Evolutionary conservation across 441 rosid species (phyloP).

Genomic region (California macrophylla): DNA sequence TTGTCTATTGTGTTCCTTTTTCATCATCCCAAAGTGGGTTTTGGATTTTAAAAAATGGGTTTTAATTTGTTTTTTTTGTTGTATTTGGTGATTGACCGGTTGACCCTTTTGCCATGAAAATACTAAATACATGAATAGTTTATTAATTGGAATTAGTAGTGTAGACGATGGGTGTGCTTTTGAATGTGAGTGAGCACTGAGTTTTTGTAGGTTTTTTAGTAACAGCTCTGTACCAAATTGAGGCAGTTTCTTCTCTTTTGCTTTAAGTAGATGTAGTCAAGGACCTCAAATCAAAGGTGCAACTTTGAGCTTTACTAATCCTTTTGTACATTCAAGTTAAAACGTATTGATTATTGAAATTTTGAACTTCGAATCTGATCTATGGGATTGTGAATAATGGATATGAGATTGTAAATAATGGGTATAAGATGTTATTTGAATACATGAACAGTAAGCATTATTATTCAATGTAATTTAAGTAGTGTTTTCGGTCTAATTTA

Average conservation of each 20-base stretch:
- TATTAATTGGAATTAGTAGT: background rate
- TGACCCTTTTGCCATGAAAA: background rate
- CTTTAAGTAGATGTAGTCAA: background rate
- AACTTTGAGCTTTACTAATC: background rate
- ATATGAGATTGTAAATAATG: too few species aligned
- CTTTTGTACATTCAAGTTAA: too few species aligned
- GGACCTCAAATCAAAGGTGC: background rate
- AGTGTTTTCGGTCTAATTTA: too few species aligned
- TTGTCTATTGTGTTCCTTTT: background rate
- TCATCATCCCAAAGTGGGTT: background rate
- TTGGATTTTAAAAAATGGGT: too few species aligned
- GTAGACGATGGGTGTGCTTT: background rate
- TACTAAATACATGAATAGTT: background rate
- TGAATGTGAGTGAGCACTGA: background rate
- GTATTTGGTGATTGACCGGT: too few species aligned
- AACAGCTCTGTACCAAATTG: background rate
- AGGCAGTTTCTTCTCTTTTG: background rate
- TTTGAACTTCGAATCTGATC: too few species aligned
- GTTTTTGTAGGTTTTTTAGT: background rate
- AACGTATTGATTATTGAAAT: too few species aligned
- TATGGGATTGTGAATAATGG: too few species aligned
- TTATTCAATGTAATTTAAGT: too few species aligned
- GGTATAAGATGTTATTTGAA: too few species aligned
- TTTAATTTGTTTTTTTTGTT: too few species aligned
- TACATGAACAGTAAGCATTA: too few species aligned